Base-by-base conservation (phyloP, 441 rosid genomes). In the Macaranga tanarius region DNA sequence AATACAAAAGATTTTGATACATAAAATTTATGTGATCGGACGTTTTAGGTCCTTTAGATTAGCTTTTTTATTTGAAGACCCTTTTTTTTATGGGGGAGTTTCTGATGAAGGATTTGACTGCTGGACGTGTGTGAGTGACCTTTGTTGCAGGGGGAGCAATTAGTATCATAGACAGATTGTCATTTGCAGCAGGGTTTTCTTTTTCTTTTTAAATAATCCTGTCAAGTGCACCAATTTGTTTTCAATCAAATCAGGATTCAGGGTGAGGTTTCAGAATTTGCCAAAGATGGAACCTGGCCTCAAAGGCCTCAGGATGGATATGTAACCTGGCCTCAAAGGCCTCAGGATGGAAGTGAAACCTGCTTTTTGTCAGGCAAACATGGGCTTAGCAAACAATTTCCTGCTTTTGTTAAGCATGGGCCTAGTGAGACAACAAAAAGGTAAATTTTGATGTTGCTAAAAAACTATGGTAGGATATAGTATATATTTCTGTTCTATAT, bases 21-120 rank as follows among this genome's bases (percentile, higher is more conserved):
- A 13, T n/a, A 15, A 69, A 12, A 61, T 54, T 54, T 9, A 19
- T 48, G 20, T n/a, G 73, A 69, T 20, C 63, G 47, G 77, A 60
- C 72, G 60, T 50, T 67, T 59, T 67, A 50, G 72, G 26, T 12
- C 6, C 7, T 59, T 73, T 28, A 20, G 64, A 40, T 34, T 34
- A 34, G 8, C 25, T 10, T 1, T 23, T 31, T n/a, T 67, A 5
- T 13, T 17, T 5, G 26, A 42, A 28, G 4, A 31, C 38, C 44
- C 1, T 17, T 52, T 52, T 52, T 52, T 17, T 51, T 51, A 13
- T 10, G 55, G 55, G 20, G 17, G 15, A 1, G 12, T 51, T 47
- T 47, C 11, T 8, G 19, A 19, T 26, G 26, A 38, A 40, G 42
- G 48, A 12, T 69, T 74, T 54, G 69, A 66, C 8, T 28, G 55